Evolutionary conservation across 1,284 basidiomycete genomes (phyloP).

Genomic region (Ceratobasidium sp.): DNA sequence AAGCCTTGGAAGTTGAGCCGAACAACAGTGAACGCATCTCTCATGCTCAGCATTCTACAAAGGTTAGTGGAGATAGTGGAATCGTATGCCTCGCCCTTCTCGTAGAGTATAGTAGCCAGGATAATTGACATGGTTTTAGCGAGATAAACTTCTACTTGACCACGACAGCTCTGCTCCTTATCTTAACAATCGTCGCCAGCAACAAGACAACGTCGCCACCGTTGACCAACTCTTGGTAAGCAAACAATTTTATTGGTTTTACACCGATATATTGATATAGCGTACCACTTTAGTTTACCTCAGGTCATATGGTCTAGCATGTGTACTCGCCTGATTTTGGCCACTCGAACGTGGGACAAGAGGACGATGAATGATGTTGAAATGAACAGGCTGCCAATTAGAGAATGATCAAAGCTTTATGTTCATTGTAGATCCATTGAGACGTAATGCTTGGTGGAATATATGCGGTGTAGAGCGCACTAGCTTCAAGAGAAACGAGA

Average conservation of each 20-base stretch:
- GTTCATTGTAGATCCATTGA: too few relatives aligned
- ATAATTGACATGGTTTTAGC: neutral
- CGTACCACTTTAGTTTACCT: neutral
- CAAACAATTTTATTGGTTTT: too few relatives aligned
- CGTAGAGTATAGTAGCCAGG: too few relatives aligned
- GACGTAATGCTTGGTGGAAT: too few relatives aligned
- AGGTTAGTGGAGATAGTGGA: too few relatives aligned
- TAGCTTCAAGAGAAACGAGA: too few relatives aligned
- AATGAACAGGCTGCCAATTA: neutral
- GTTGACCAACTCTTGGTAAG: neutral
- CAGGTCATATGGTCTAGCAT: conserved; percentile 3
- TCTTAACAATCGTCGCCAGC: neutral
- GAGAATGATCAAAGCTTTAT: too few relatives aligned
- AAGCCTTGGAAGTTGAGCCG: conserved; percentile 8
- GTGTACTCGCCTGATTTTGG: conserved; percentile 11
- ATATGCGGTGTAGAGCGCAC: too few relatives aligned
- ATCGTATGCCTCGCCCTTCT: too few relatives aligned
- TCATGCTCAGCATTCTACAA: neutral
- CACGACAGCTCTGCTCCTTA: neutral
- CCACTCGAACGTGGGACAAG: conserved; percentile 17
- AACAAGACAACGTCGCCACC: neutral
- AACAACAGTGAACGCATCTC: neutral
- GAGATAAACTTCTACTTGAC: neutral
- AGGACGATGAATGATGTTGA: neutral
- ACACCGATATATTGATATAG: too few relatives aligned